These are phyloP conservation scores for Parachaetomium inaequale DNA, from an alignment of 495 filamentous ascomycete species.

Conservation along the genomic window DNA sequence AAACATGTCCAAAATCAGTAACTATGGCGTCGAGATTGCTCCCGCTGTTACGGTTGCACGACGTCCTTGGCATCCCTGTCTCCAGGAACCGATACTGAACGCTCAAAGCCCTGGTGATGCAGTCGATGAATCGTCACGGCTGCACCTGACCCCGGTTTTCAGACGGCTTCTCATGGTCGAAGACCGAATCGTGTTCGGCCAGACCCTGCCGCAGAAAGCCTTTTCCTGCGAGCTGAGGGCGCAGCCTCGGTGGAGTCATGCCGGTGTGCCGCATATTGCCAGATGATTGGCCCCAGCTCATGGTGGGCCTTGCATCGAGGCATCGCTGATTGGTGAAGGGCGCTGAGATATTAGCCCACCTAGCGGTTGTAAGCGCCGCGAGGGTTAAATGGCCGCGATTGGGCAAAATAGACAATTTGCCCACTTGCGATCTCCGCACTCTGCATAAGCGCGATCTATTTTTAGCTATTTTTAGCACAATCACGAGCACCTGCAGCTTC, in stretches of 20 bases:
- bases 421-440: constrained; percentile 26
- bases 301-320: background rate
- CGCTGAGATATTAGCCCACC: constrained; percentile 17
- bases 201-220: constrained; percentile 10
- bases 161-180: background rate
- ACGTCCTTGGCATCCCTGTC: background rate
- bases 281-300: background rate
- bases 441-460: constrained; percentile 26
- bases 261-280: background rate
- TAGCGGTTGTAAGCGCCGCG: constrained; percentile 23
- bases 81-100: background rate
- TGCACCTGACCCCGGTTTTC: background rate
- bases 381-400: constrained; percentile 29
- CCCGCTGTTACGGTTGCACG: background rate
- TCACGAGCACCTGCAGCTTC: constrained; percentile 5
- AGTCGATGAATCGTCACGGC: background rate
- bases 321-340: constrained; percentile 17
- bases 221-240: background rate
- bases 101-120: background rate
- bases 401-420: constrained; percentile 31
- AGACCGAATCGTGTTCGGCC: background rate
- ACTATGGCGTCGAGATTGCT: background rate
- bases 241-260: background rate
- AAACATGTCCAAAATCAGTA: background rate
- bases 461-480: constrained; percentile 36